Base-by-base conservation (phyloP, 352 stramenopile species). In the Globisporangium nagaii region DNA sequence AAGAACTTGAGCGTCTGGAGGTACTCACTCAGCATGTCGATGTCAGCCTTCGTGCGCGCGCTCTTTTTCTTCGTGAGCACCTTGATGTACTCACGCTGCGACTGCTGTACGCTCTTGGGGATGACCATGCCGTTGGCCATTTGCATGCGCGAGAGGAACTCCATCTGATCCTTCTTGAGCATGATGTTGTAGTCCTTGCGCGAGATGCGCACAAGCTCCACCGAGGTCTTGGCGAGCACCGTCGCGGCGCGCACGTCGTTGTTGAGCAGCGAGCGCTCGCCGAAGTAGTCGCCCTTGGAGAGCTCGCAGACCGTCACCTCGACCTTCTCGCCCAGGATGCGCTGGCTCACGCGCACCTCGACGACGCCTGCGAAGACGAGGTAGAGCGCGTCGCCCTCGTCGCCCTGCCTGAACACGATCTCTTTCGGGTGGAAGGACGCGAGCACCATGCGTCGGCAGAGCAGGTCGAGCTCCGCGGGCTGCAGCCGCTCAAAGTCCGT, bases 1-100 rank as follows among this genome's bases (percentile, higher is more conserved):
- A 90, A 90, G 56, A 90, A 90, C 58, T 87, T 86, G 43, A 90
- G 70, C 22, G 74, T 88, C 40, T 86, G 71, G 10, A 90, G 60
- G 35, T 88, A 90, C 53, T 79, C 71, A 32, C 68, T 79, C 19
- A 90, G 73, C 65, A 81, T 77, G 13, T 80, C 75, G 8, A 88
- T 58, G 51, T 88, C 76, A 9, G 49, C 39, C 43, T 84, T 82
- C 6, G 66, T 70, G 20, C 80, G 71, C 17, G 65, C 42, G 17
- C 66, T 53, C 28, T 74, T 73, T 46, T 75, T 75, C 51, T 88
- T 90, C 20, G 56, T 63, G 0, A 90, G 34, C 7, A 87, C 73
- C 19, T 70, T 69, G 3, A 87, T 48, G 56, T 88, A 86, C 40
- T 86, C 71, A 19, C 68, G 71, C 27, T 80, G 67, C 0, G 73